phyloP scores from a whole-genome alignment of 345 rosid species.

The Kandelia obovata region DNA sequence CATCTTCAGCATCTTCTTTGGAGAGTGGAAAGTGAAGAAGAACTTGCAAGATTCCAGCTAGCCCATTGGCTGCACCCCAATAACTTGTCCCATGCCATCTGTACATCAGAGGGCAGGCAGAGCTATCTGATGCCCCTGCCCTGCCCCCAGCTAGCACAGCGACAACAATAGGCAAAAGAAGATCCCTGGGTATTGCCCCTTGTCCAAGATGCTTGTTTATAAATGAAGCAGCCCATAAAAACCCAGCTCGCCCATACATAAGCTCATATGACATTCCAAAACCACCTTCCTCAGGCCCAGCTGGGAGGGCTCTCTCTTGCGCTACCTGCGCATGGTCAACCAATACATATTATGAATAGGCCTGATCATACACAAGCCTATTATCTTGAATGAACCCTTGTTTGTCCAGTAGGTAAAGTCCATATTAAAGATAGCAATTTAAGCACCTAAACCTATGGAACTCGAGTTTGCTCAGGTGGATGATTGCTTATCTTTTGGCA shows the following conservation, averaged over 20 bases:
- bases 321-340: slow-evolving; percentile 46
- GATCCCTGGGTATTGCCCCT: slow-evolving; percentile 43
- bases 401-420: too few species aligned
- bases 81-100: slow-evolving; percentile 92
- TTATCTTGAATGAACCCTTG: too few species aligned
- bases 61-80: slow-evolving; percentile 92
- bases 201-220: slow-evolving; percentile 64
- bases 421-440: too few species aligned
- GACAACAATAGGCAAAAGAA: slow-evolving; percentile 60
- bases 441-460: too few species aligned
- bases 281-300: slow-evolving; percentile 92
- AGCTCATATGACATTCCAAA: slow-evolving; percentile 96
- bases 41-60: slow-evolving; percentile 82
- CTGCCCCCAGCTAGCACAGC: slow-evolving; percentile 87
- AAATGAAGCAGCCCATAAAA: slow-evolving; percentile 79
- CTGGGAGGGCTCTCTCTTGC: slow-evolving; percentile 75
- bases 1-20: slow-evolving; percentile 52
- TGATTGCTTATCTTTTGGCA: too few species aligned
- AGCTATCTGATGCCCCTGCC: slow-evolving; percentile 69
- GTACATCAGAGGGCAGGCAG: slow-evolving; percentile 80
- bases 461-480: too few species aligned
- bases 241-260: slow-evolving; percentile 89
- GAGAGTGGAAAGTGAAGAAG: slow-evolving; percentile 72
- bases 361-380: too few species aligned
- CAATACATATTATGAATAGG: too few species aligned